phyloP scores from a whole-genome alignment of 108 stramenopile species.

The Halocafeteria seosinensis region DNA sequence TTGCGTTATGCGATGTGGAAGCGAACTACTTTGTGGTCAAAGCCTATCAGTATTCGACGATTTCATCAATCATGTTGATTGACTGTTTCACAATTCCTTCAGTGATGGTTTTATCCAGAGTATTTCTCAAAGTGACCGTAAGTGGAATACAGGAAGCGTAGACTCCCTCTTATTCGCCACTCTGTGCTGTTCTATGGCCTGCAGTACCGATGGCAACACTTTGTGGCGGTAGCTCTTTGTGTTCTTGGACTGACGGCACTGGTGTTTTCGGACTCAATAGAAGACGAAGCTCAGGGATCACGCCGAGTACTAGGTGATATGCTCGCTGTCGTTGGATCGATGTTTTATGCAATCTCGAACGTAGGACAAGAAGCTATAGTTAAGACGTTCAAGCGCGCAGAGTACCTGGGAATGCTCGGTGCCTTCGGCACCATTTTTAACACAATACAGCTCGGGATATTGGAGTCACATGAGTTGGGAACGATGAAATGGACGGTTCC shows the following conservation, averaged over 20 bases:
- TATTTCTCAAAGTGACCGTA: no score
- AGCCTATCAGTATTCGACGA: slow-evolving; percentile 70
- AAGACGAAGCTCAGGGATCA: no score
- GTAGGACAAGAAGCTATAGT: slow-evolving; percentile 57
- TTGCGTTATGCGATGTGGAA: slow-evolving; percentile 67
- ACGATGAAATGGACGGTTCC: slow-evolving; percentile 22
- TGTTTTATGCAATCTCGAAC: slow-evolving; percentile 58
- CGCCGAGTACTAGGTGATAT: slow-evolving; percentile 77
- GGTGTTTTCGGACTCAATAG: slow-evolving; percentile 48
- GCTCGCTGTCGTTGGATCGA: slow-evolving; percentile 59
- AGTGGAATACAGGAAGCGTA: no score
- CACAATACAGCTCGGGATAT: slow-evolving; percentile 34
- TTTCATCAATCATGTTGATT: slow-evolving; percentile 68
- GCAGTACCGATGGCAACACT: slow-evolving; percentile 47
- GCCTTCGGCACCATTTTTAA: slow-evolving; percentile 53
- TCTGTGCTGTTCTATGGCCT: no score
- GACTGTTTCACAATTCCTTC: slow-evolving; percentile 79
- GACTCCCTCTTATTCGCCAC: no score
- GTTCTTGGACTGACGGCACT: slow-evolving; percentile 56
- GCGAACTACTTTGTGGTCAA: slow-evolving; percentile 67
- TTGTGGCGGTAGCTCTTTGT: slow-evolving; percentile 56
- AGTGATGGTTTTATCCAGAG: slow-evolving; percentile 59
- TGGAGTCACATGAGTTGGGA: slow-evolving; percentile 45
- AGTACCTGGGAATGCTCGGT: slow-evolving; percentile 67
- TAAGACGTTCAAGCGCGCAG: slow-evolving; percentile 24